phyloP scores from a whole-genome alignment of 306 rosid genomes.

The Castanospermum australe region DNA sequence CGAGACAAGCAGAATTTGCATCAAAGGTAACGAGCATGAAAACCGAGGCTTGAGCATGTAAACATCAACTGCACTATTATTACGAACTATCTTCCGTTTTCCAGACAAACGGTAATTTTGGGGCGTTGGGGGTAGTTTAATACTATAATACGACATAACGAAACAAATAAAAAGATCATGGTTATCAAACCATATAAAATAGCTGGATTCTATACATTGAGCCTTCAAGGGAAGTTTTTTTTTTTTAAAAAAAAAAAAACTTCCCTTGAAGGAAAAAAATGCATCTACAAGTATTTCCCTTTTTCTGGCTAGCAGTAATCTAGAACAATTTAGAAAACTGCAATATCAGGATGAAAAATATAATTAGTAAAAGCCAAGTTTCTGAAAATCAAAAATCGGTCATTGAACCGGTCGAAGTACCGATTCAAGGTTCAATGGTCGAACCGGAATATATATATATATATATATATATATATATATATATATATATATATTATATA shows the following conservation, averaged over 20 bases:
- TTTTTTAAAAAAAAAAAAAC: too few species aligned
- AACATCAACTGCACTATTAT: too few species aligned
- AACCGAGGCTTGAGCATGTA: too few species aligned
- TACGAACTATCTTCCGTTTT: background rate
- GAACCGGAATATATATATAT: too few species aligned
- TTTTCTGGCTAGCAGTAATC: constrained; percentile 7
- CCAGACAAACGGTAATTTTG: too few species aligned
- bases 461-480: too few species aligned
- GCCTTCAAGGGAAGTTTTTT: background rate
- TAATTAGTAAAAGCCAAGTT: background rate
- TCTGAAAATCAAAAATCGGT: background rate
- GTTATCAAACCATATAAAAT: background rate
- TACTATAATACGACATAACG: background rate
- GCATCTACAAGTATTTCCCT: constrained; percentile 13
- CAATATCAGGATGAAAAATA: constrained; percentile 24
- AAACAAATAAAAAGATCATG: constrained; percentile 16
- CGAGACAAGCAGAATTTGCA: too few species aligned
- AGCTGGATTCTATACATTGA: constrained; percentile 14
- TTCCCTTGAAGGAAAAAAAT: too few species aligned
- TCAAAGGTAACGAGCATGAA: too few species aligned
- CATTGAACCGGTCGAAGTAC: too few species aligned
- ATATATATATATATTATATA: too few species aligned
- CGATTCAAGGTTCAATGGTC: too few species aligned
- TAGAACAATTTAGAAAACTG: constrained; percentile 26
- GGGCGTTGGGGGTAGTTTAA: background rate